Conservation (phyloP, 2,329 filamentous ascomycete species). For the Massarina eburnea region DNA sequence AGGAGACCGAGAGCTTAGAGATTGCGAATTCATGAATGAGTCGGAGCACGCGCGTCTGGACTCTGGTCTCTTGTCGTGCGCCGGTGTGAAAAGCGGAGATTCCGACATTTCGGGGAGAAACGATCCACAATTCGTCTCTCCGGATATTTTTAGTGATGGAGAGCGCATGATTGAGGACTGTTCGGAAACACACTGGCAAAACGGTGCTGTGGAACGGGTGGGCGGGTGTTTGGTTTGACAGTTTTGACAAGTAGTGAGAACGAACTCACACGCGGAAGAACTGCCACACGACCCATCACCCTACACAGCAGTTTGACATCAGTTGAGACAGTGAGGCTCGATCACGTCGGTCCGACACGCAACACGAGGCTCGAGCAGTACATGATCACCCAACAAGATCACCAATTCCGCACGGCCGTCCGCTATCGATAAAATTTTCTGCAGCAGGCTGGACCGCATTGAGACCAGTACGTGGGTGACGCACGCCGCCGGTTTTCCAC, state of each 20-base stretch:
- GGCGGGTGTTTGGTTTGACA: not conserved
- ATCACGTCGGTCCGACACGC: not conserved
- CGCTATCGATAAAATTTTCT: not conserved
- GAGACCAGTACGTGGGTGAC: not conserved
- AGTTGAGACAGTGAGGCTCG: not conserved
- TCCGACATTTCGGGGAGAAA: not conserved
- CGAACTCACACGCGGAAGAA: not conserved
- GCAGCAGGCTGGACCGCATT: not conserved
- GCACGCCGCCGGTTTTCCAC: not conserved
- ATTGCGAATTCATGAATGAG: no score
- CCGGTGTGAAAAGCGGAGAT: not conserved
- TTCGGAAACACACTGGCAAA: not conserved
- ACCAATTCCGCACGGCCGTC: not conserved
- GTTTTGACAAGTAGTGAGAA: not conserved
- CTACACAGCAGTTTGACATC: no score
- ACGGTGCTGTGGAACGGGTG: not conserved
- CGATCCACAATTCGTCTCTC: not conserved
- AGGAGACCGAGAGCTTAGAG: no score
- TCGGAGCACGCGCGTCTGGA: no score
- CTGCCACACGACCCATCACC: no score
- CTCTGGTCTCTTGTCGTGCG: not conserved
- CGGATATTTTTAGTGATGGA: not conserved
- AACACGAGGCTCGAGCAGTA: no score
- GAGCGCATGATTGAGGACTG: not conserved
- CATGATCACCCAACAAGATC: not conserved